Evolutionary conservation across 257 asterid genomes (phyloP).

Genomic region (Galeopsis tetrahit): DNA sequence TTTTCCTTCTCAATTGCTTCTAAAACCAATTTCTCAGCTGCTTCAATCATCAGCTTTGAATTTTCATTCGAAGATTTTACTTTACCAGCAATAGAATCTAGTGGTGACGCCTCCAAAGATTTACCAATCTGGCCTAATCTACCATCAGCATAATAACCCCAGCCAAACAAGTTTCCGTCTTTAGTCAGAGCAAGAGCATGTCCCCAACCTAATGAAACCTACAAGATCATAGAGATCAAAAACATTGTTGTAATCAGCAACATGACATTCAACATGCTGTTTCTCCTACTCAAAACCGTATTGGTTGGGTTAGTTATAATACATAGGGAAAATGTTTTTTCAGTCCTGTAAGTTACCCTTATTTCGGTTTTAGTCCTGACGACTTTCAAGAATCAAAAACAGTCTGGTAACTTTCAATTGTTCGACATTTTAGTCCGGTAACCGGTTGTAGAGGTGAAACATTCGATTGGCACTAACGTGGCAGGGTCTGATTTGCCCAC

Average conservation of each 20-base stretch:
- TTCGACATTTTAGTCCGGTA: too few species aligned
- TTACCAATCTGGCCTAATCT: slow-evolving; percentile 78
- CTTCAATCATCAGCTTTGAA: slow-evolving; percentile 49
- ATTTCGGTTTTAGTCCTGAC: too few species aligned
- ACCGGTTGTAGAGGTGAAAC: too few species aligned
- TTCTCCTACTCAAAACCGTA: not conserved
- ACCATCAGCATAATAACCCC: slow-evolving; percentile 99
- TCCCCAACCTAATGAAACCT: slow-evolving; percentile 98
- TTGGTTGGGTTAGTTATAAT: not conserved
- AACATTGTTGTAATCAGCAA: slow-evolving; percentile 20
- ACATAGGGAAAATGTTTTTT: not conserved
- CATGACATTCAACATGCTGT: not conserved
- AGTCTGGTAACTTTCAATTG: too few species aligned
- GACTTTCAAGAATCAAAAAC: too few species aligned
- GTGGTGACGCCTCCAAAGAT: slow-evolving; percentile 71
- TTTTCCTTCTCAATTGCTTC: slow-evolving; percentile 91
- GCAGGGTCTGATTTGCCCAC: too few species aligned
- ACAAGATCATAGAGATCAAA: slow-evolving; percentile 35
- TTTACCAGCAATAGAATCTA: slow-evolving; percentile 57
- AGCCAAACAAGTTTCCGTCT: slow-evolving; percentile 82
- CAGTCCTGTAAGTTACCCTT: too few species aligned
- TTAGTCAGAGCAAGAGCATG: slow-evolving; percentile 87
- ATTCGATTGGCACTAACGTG: too few species aligned
- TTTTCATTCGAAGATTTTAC: slow-evolving; percentile 27
- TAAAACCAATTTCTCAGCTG: slow-evolving; percentile 65